A percentile compares a stretch with the other conserved stretches of the same genome.
Conservation (phyloP, 2,329 filamentous ascomycete species). For the Didymella lethalis region DNA sequence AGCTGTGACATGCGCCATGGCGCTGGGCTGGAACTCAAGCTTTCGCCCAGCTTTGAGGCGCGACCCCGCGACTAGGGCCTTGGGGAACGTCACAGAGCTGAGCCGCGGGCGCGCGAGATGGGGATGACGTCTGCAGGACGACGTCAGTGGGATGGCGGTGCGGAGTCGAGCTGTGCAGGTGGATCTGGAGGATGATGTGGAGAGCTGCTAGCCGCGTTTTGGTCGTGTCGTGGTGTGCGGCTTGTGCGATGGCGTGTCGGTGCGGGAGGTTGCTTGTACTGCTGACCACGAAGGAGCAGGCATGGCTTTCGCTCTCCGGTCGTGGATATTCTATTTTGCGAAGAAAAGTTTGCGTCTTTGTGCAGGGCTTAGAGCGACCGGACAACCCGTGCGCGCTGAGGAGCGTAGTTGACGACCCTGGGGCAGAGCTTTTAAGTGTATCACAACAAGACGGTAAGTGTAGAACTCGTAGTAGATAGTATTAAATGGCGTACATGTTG, state of each 20-base stretch:
- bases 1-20: constrained; percentile 16
- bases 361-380: background rate
- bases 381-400: background rate
- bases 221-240: background rate
- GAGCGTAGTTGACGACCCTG: background rate
- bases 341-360: background rate
- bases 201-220: background rate
- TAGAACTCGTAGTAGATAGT: constrained; percentile 5
- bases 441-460: too few relatives aligned
- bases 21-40: constrained; percentile 1
- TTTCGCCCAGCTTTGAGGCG: constrained; percentile 8
- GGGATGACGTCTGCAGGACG: constrained; percentile 6
- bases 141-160: background rate
- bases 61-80: constrained; percentile 7
- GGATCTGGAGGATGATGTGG: background rate
- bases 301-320: background rate
- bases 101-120: too few relatives aligned
- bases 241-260: background rate
- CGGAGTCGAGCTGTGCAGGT: background rate
- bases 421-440: background rate
- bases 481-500: constrained; percentile 13
- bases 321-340: background rate
- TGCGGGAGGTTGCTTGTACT: background rate
- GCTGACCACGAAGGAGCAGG: background rate
- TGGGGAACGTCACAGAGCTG: constrained; percentile 16